A percentile compares a stretch with the other conserved stretches of the same genome.
Evolutionary conservation across 768 basidiomycete species (phyloP).

Genomic region (Kwoniella newhampshirensis): DNA sequence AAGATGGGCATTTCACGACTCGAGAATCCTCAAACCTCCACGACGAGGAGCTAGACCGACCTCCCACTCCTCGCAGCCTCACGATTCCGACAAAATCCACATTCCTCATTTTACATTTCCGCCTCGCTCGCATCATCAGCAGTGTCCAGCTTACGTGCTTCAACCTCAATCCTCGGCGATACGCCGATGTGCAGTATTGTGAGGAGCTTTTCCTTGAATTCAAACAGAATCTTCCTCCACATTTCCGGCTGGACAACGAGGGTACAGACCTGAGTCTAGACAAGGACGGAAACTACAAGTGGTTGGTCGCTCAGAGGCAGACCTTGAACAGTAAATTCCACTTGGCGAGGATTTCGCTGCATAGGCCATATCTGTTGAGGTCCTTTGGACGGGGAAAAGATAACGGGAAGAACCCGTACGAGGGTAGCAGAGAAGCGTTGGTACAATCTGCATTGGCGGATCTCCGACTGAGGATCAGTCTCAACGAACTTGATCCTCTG

Average conservation of each 20-base stretch:
- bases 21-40: slow-evolving; percentile 23
- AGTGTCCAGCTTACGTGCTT: slow-evolving; percentile 23
- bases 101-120: slow-evolving; percentile 28
- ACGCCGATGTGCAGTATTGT: slow-evolving; percentile 22
- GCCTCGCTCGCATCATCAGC: slow-evolving; percentile 29
- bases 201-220: slow-evolving; percentile 26
- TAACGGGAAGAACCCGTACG: slow-evolving; percentile 2
- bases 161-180: slow-evolving; percentile 22
- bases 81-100: slow-evolving; percentile 25
- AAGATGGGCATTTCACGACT: slow-evolving; percentile 25
- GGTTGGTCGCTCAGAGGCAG: slow-evolving; percentile 27
- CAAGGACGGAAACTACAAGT: slow-evolving; percentile 7
- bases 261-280: slow-evolving; percentile 22
- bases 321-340: slow-evolving; percentile 32
- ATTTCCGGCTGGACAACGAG: slow-evolving; percentile 27
- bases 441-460: slow-evolving; percentile 28
- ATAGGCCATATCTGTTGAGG: slow-evolving; percentile 34
- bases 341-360: slow-evolving; percentile 32
- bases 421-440: slow-evolving; percentile 22
- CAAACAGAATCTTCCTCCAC: slow-evolving; percentile 26
- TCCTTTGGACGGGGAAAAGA: slow-evolving; percentile 9
- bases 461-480: slow-evolving; percentile 20
- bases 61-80: slow-evolving; percentile 11
- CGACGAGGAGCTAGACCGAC: slow-evolving; percentile 25
- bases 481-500: slow-evolving; percentile 23